A percentile compares a stretch with the other conserved stretches of the same genome.
Conservation (phyloP, 179 eudicot genomes). For the Corrigiola litoralis region DNA sequence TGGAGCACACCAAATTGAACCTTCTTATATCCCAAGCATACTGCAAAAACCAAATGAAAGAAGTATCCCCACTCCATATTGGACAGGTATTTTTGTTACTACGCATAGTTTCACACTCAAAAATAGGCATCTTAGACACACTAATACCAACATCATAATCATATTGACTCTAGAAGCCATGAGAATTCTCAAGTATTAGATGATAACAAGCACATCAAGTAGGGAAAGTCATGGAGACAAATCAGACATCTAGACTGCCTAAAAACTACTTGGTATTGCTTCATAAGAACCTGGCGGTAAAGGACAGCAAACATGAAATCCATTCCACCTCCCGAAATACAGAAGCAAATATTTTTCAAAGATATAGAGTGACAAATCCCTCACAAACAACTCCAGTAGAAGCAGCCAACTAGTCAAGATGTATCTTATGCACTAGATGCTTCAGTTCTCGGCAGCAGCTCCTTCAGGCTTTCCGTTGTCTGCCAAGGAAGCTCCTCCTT, state of each 20-base stretch:
- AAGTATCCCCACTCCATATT: no score
- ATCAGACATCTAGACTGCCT: constrained; percentile 11
- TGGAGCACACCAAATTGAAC: no score
- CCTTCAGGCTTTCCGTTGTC: constrained; percentile 11
- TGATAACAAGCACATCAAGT: background rate
- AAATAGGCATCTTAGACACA: no score
- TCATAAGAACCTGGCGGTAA: constrained; percentile 11
- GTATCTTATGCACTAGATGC: constrained; percentile 20
- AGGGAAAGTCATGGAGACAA: constrained; percentile 1
- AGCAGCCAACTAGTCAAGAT: background rate
- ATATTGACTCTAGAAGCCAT: background rate
- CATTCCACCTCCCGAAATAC: constrained; percentile 5
- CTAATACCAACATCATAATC: background rate
- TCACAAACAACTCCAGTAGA: background rate
- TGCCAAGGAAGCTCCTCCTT: constrained; percentile 15
- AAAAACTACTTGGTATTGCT: background rate
- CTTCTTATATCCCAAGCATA: no score
- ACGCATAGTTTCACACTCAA: no score
- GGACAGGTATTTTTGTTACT: no score
- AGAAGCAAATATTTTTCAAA: constrained; percentile 12
- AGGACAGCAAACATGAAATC: constrained; percentile 1
- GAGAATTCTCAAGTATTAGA: background rate
- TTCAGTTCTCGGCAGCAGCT: constrained; percentile 19
- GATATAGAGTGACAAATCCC: background rate
- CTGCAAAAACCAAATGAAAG: no score